These are phyloP conservation scores for Vigna mungo DNA, from an alignment of 306 rosid genomes.

Conservation along the genomic window DNA sequence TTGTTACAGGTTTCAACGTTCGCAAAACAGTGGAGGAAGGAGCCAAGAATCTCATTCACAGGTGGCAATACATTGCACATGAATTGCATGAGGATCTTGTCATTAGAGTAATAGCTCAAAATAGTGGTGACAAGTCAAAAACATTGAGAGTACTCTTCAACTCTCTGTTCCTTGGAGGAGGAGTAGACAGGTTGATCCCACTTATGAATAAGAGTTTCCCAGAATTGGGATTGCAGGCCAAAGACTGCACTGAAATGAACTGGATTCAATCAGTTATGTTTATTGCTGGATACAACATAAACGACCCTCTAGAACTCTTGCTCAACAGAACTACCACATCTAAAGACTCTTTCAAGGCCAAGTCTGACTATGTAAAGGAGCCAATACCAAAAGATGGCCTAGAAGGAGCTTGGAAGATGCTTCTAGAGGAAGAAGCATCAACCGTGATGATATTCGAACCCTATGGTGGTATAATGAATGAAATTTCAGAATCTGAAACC, in stretches of 20 bases:
- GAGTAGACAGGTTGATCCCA: slow-evolving; percentile 43
- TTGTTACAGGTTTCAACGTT: slow-evolving; percentile 53
- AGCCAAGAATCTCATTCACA: slow-evolving; percentile 43
- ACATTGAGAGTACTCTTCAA: slow-evolving; percentile 22
- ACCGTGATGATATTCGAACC: slow-evolving; percentile 56
- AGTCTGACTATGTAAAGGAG: slow-evolving; percentile 59
- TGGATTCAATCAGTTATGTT: slow-evolving; percentile 61
- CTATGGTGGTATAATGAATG: slow-evolving; percentile 61
- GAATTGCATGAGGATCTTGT: slow-evolving; percentile 61
- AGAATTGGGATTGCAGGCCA: slow-evolving; percentile 54
- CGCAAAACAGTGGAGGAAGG: slow-evolving; percentile 48
- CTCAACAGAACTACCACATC: slow-evolving; percentile 45
- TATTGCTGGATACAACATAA: slow-evolving; percentile 47
- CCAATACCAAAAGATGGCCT: slow-evolving; percentile 57
- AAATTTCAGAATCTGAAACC: slow-evolving; percentile 51
- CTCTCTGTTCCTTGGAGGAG: slow-evolving; percentile 55
- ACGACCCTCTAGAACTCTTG: slow-evolving; percentile 50
- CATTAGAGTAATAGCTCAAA: slow-evolving; percentile 58
- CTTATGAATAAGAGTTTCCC: slow-evolving; percentile 61
- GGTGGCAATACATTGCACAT: slow-evolving; percentile 52
- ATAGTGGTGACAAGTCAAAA: slow-evolving; percentile 37
- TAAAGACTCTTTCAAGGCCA: slow-evolving; percentile 64
- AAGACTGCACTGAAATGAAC: slow-evolving; percentile 66
- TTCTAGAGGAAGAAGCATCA: slow-evolving; percentile 46
- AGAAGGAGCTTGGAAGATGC: slow-evolving; percentile 57